Evolutionary conservation across 495 filamentous ascomycete genomes (phyloP).

Genomic region (Tuber calosporum): DNA sequence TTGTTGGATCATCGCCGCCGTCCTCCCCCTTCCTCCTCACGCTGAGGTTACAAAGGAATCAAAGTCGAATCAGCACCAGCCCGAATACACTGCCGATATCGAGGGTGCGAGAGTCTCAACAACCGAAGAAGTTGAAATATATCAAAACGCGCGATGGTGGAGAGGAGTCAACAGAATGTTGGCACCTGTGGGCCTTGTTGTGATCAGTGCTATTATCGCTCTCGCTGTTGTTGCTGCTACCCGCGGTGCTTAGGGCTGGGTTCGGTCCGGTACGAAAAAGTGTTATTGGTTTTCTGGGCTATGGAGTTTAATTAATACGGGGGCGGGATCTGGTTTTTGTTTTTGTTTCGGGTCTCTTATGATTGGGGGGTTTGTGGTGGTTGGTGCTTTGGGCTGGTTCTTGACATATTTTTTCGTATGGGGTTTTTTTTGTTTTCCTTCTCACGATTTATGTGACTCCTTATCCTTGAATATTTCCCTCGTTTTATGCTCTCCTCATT

Average conservation of each 20-base stretch:
- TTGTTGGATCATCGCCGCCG: constrained; percentile 77
- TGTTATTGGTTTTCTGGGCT: neutral
- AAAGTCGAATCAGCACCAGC: constrained; percentile 30
- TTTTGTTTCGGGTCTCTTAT: neutral
- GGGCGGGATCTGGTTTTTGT: neutral
- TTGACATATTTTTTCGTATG: neutral
- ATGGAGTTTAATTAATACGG: constrained; percentile 1
- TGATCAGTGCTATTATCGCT: constrained; percentile 64
- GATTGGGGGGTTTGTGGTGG: constrained; percentile 7
- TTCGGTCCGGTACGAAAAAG: neutral
- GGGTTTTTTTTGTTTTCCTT: neutral
- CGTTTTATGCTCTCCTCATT: neutral
- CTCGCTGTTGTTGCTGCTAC: constrained; percentile 29
- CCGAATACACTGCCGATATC: constrained; percentile 44
- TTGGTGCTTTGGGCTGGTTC: constrained; percentile 14
- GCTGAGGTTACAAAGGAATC: constrained; percentile 36
- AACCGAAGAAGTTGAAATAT: constrained; percentile 55
- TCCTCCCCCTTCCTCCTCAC: constrained; percentile 66
- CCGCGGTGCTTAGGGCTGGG: constrained; percentile 13
- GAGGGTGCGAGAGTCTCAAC: constrained; percentile 47
- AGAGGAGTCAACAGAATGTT: constrained; percentile 81
- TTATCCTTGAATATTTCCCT: neutral
- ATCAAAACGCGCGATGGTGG: constrained; percentile 88
- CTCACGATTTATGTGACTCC: neutral
- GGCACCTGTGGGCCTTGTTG: constrained; percentile 66